Base-by-base conservation (phyloP, 306 rosid species). In the Phaseolus lunatus region DNA sequence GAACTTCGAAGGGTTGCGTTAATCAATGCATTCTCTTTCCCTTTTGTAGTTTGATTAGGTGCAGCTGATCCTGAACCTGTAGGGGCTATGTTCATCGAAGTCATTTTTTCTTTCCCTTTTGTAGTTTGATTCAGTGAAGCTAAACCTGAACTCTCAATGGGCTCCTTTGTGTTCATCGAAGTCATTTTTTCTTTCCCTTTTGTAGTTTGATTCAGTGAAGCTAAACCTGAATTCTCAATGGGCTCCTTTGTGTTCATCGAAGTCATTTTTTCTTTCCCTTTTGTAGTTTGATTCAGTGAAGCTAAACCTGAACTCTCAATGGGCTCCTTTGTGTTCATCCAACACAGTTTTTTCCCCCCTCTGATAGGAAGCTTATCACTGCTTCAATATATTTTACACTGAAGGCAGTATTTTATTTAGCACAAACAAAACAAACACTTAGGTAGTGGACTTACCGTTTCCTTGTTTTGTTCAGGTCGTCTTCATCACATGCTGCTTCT, bases 371-470 rank as follows among this genome's bases (percentile, higher is more conserved):
- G 73, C 44, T 49, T 29, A 5, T 11, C 59, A 56, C 80, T 82
- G 72, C 61, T 29, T 41, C 22, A 45, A 43, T 22, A 26, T 45
- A 27, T 12, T 64, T 52, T 26, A 29, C 43, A 9, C 2, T 61
- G 26, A 41, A 57, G 52, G 31, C 9, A 14, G 3, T 3, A 3
- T 19, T 19, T 48, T 50, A 18, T 18, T 1, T 20, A 19, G 15
- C 22, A 18, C 4, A 53, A 53, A 53, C 59, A 53, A 53, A 23
- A 53, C 27, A 4, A 53, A 3, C 59, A 53, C 27, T 53, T 19
- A 19, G 59, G 22, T 20, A 19, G 59, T 2, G 47, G 45, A 67
- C 80, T 78, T 67, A 83, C 86, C 0, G 62, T 43, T 47, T 82
- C 76, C 59, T 70, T 13, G 16, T 67, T 8, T 1, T 48, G 52